Evolutionary conservation across 2,329 filamentous ascomycete species (phyloP), one percentile per base, ranked within the genome.

Genomic region (Colletotrichum endophyticum): DNA sequence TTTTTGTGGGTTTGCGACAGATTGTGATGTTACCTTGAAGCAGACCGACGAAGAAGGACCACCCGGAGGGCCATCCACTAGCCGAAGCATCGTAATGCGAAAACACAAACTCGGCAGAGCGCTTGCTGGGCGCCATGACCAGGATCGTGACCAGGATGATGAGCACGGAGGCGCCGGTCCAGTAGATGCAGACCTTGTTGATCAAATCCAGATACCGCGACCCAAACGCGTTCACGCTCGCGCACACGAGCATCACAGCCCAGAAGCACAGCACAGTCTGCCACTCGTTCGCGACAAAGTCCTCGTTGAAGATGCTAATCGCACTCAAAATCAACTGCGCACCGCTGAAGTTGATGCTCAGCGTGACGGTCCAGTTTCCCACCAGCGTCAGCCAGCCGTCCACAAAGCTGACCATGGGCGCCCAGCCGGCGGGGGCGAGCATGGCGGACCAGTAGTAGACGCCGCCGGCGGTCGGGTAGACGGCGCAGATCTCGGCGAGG

Each of bases 391-490:
- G 82, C 93, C 94, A 95, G 16, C 93, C 93, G 7, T 93, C 93
- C 32, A 94, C 91, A 87, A 93, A 95, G 12, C 89, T 92, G 64
- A 93, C 91, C 70, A 94, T 88, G 4, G 92, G 92, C 6, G 93
- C 92, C 86, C 91, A 95, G 81, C 92, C 87, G 53, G 87, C 89
- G 0, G 92, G 93, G 2, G 90, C 89, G 27, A 95, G 87, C 91
- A 95, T 93, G 3, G 93, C 92, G 71, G 90, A 93, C 90, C 90
- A 91, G 85, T 95, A 95, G 83, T 95, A 95, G 3, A 94, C 92
- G 30, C 92, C 92, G 57, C 92, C 92, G 34, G 92, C 91, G 9
- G 92, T 94, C 3, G 92, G 92, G 81, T 92, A 94, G 16, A 93
- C 92, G 63, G 92, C 91, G 83, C 92, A 93, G 76, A 94, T 94